Percentiles rank a stretch among this genome's conserved stretches.
phyloP scores from a whole-genome alignment of 2,329 filamentous ascomycete genomes.

The Trichoderma atrobrunneum region DNA sequence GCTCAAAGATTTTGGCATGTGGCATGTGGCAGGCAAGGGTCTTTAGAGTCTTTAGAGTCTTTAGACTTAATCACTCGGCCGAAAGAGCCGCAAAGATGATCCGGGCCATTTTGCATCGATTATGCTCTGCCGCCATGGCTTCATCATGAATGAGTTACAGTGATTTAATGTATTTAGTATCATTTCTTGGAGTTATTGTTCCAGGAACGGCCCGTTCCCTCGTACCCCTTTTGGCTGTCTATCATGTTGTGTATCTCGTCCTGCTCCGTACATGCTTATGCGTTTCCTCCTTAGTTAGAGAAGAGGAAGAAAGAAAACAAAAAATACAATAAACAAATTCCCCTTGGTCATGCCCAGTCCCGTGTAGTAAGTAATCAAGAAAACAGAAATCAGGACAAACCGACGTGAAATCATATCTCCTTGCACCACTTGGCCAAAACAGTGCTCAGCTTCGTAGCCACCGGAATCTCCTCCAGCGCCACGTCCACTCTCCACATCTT shows the following conservation, averaged over 20 bases:
- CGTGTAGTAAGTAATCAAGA: not conserved
- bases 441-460: conserved; percentile 54
- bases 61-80: not conserved
- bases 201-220: conserved; percentile 9
- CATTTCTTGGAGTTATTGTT: not conserved
- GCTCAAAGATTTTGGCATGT: not conserved
- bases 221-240: not conserved
- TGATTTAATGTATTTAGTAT: not conserved
- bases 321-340: not conserved
- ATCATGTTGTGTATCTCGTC: not conserved
- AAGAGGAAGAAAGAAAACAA: not conserved
- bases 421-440: conserved; percentile 72
- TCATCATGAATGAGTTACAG: not conserved
- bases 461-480: conserved; percentile 72
- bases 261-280: conserved; percentile 10
- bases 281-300: not conserved
- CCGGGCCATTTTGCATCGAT: not conserved
- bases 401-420: conserved; percentile 54
- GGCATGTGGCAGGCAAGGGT: not conserved
- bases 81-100: not conserved
- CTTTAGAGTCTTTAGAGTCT: not conserved
- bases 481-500: conserved; percentile 76
- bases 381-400: not conserved
- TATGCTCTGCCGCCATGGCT: not conserved
- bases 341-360: not conserved